Evolutionary conservation across 2,329 filamentous ascomycete genomes (phyloP), one percentile per base, ranked within the genome.

Genomic region (Fusarium sp.): DNA sequence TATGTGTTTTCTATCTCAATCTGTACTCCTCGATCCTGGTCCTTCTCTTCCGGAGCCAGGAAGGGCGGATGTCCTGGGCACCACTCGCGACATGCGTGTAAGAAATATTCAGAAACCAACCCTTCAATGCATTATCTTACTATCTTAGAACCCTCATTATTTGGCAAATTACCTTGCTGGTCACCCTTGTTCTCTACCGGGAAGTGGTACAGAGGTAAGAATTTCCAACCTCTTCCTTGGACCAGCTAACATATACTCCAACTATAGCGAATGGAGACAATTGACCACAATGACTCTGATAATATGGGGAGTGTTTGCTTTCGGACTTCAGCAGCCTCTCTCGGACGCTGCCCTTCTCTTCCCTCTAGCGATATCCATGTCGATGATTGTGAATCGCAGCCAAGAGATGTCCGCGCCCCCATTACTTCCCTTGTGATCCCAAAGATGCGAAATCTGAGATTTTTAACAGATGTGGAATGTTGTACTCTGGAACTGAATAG

Each of bases 31-130:
- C 55, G 55, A 58, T 58, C 20, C 55, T 58, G 46, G 46, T 34
- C 34, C 55, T 58, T 18, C 27, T 58, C 46, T 41, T 20, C 55
- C 55, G 55, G 32, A 58, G 55, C 34, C 55, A 58, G 27, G 32
- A 58, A 18, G 55, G 52, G 44, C 34, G 22, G 9, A 58, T 58
- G 13, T 11, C 34, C 16, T 58, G 55, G 55, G 34, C 46, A n/a
- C 55, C 55, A 18, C n/a, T 24, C 1, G 46, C 55, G 44, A 46
- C 44, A 11, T 27, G 44, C n/a, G 24, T 27, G 44, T 46, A 37
- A 37, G 34, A 37, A 37, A 37, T 37, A 18, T 18, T 37, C 18
- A n/a, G 34, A 37, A 37, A 37, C 2, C 18, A 37, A 37, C 18
- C 18, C 34, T 12, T 4, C 18, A 12, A 18, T 37, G 34, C 34